These are phyloP conservation scores for Diaporthe amygdali DNA, from an alignment of 2,329 filamentous ascomycete species.

Conservation along the genomic window DNA sequence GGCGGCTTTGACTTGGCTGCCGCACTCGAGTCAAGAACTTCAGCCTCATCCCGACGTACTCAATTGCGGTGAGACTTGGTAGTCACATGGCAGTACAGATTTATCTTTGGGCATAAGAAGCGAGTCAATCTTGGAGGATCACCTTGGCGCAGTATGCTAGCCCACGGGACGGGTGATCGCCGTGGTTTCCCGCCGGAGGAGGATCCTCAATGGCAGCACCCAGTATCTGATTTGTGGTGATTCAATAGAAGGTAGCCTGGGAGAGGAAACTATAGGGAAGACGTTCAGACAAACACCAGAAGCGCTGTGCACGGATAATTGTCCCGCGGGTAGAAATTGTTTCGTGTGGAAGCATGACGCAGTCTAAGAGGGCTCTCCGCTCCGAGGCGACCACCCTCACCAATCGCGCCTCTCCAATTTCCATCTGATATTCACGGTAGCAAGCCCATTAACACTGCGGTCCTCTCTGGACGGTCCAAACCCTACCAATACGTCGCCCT, in stretches of 20 bases:
- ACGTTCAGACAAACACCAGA: neutral
- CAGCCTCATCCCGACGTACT: no score
- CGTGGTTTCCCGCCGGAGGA: neutral
- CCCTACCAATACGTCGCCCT: neutral
- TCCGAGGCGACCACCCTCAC: neutral
- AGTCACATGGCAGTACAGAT: no score
- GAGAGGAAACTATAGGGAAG: neutral
- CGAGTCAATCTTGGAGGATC: neutral
- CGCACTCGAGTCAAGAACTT: neutral
- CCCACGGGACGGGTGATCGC: neutral
- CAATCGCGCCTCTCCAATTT: neutral
- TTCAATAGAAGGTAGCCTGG: neutral
- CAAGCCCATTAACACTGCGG: neutral
- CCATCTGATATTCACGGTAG: neutral
- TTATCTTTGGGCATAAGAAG: neutral
- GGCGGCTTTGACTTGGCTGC: neutral
- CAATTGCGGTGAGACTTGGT: no score
- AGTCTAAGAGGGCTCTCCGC: neutral
- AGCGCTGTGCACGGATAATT: neutral
- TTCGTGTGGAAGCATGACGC: slow-evolving; percentile 10
- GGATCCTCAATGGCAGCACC: neutral
- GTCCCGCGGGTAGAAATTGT: neutral
- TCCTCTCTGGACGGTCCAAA: neutral
- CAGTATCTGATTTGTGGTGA: no score
- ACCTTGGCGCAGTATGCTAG: neutral